Evolutionary conservation across 1,139 yeast species (phyloP).

Genomic region (Scheffersomyces parashehatae): DNA sequence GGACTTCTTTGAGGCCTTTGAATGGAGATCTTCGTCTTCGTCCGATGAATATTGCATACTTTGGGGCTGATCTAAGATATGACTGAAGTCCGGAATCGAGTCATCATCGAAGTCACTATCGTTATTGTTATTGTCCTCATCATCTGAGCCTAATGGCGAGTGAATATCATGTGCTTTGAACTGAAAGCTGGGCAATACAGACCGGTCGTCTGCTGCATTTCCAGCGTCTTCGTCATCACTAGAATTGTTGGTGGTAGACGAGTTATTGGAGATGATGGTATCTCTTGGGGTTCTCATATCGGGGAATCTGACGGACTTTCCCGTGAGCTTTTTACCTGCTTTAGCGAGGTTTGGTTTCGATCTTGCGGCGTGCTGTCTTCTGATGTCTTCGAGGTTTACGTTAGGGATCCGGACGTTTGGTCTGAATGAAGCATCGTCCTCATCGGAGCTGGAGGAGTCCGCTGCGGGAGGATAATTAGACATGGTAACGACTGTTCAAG

Average conservation of each 20-base stretch:
- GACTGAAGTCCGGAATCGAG: slow-evolving; percentile 2
- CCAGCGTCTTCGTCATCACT: slow-evolving; percentile 17
- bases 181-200: slow-evolving; percentile 19
- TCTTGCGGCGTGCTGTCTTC: slow-evolving; percentile 17
- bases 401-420: slow-evolving; percentile 31
- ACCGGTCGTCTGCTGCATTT: slow-evolving; percentile 6
- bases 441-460: slow-evolving; percentile 24
- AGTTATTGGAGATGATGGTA: slow-evolving; percentile 25
- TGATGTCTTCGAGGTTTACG: slow-evolving; percentile 22
- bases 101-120: slow-evolving; percentile 3
- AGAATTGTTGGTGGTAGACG: slow-evolving; percentile 25
- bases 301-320: slow-evolving; percentile 32
- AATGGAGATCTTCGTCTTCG: slow-evolving; percentile 8
- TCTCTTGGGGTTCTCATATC: slow-evolving; percentile 27
- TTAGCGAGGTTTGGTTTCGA: slow-evolving; percentile 28
- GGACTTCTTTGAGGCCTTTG: slow-evolving; percentile 4
- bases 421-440: slow-evolving; percentile 20
- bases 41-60: slow-evolving; percentile 2
- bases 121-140: slow-evolving; percentile 7
- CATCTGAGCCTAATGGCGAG: slow-evolving; percentile 3
- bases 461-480: no score
- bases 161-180: slow-evolving; percentile 3
- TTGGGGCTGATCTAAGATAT: slow-evolving; percentile 1
- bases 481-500: no score
- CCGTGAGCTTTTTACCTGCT: slow-evolving; percentile 34